These are phyloP conservation scores for Arabis hirsuta DNA, from an alignment of 345 rosid genomes.

Conservation along the genomic window DNA sequence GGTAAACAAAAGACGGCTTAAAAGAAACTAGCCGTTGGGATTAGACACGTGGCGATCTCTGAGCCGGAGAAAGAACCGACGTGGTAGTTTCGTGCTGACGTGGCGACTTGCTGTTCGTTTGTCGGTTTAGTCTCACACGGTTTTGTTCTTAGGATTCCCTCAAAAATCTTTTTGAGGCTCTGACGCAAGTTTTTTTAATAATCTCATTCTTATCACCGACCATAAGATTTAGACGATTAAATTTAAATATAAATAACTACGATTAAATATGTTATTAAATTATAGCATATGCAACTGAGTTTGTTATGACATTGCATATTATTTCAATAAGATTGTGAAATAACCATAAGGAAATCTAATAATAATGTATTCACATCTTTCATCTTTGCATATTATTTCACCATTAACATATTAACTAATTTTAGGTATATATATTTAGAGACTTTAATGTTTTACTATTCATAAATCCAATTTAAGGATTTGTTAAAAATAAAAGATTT, in stretches of 20 bases:
- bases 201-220: constrained; percentile 33
- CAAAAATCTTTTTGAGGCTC: constrained; percentile 13
- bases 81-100: constrained; percentile 46
- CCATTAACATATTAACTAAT: constrained; percentile 11
- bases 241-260: background rate
- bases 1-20: constrained; percentile 38
- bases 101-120: constrained; percentile 49
- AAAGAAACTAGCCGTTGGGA: constrained; percentile 45
- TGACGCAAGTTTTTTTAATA: background rate
- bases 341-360: too few species aligned
- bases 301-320: background rate
- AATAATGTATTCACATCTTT: too few species aligned
- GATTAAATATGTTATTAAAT: too few species aligned
- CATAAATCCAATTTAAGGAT: background rate
- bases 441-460: too few species aligned
- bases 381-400: too few species aligned
- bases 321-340: too few species aligned
- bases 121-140: constrained; percentile 50
- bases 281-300: background rate
- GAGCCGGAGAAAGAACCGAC: constrained; percentile 22
- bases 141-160: constrained; percentile 31
- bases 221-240: constrained; percentile 8
- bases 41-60: constrained; percentile 48
- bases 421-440: background rate
- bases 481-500: background rate